These are phyloP conservation scores for Chlamydomonas sp. DNA, from an alignment of 139 green algal genomes.

Conservation along the genomic window DNA sequence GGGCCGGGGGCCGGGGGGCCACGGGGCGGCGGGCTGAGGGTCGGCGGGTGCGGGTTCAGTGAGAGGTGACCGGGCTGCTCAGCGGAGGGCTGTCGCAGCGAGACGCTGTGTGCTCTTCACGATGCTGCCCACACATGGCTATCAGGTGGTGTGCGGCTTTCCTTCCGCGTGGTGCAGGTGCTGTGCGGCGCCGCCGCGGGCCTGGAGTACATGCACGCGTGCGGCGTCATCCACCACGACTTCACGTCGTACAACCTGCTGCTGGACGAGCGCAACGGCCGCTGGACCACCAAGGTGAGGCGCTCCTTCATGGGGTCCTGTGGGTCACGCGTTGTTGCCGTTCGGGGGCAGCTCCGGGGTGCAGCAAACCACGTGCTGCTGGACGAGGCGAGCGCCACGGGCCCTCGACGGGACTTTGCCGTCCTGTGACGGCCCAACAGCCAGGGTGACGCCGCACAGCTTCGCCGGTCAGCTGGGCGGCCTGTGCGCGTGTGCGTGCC, in stretches of 20 bases:
- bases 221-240: conserved; percentile 61
- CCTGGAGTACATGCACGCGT: conserved; percentile 72
- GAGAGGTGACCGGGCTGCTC: background rate
- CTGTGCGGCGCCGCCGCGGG: conserved; percentile 57
- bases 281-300: conserved; percentile 57
- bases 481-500: background rate
- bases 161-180: conserved; percentile 19
- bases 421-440: background rate
- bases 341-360: background rate
- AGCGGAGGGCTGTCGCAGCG: background rate
- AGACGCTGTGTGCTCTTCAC: background rate
- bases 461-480: background rate
- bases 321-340: background rate
- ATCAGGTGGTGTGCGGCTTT: background rate
- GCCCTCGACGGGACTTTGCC: background rate
- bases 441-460: background rate
- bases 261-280: conserved; percentile 48
- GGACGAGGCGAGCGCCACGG: background rate
- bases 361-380: background rate
- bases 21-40: background rate
- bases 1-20: background rate
- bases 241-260: conserved; percentile 77
- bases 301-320: background rate
- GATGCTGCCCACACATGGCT: background rate
- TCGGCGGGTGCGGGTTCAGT: background rate